Evolutionary conservation across 75 land plant species (phyloP).

Genomic region (Picea sitchensis): DNA sequence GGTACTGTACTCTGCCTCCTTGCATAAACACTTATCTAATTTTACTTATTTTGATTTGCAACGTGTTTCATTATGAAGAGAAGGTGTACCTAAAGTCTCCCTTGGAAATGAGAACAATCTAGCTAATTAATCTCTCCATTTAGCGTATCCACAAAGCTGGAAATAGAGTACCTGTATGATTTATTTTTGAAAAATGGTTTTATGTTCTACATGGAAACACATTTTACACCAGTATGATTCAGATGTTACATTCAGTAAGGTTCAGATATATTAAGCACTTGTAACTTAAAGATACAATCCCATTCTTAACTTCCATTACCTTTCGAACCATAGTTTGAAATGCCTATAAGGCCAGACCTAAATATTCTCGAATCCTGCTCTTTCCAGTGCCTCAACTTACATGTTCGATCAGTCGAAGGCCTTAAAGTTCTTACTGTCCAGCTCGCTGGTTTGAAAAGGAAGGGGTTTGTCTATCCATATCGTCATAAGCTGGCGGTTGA

Average conservation of each 20-base stretch:
- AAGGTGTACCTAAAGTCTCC: not conserved
- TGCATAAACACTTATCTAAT: not conserved
- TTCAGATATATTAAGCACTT: no score
- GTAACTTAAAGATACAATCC: no score
- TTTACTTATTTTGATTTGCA: not conserved
- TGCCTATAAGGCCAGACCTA: no score
- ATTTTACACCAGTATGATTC: no score
- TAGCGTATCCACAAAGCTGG: not conserved
- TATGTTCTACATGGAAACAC: no score
- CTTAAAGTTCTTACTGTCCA: not conserved
- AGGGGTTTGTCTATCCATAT: not conserved
- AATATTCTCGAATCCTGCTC: no score
- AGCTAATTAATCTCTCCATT: not conserved
- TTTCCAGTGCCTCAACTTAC: no score
- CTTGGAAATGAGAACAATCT: not conserved
- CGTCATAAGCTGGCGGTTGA: not conserved
- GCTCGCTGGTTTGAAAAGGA: no score
- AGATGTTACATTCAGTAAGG: no score
- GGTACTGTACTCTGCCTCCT: constrained; percentile 18
- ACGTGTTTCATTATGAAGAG: not conserved
- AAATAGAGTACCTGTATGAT: not conserved
- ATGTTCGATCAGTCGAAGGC: not conserved
- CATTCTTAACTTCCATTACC: no score
- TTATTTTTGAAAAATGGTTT: no score
- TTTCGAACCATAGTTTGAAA: no score